Base-by-base conservation (phyloP, 148 eudicot species). In the Spergularia marina region DNA sequence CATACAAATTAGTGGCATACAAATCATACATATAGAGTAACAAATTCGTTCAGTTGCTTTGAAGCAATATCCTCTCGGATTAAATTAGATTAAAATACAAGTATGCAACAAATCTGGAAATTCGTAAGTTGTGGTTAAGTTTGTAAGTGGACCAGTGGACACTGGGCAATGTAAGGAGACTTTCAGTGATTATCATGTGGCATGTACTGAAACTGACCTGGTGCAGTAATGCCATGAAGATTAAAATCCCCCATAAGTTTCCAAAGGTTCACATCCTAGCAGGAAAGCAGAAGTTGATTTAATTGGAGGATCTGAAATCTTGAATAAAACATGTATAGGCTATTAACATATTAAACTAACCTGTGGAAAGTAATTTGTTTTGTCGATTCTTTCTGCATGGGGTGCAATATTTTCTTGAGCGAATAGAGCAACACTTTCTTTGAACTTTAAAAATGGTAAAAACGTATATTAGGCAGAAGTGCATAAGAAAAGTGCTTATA, bases 241-340 rank as follows among this genome's bases (percentile, higher is more conserved):
- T 88, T 90, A 75, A 95, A 95, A 60, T 92, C 98, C 21, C 98
- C 99, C 99, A 95, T 92, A 63, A 89, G 88, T 84, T 92, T 95
- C 99, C 99, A 95, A 56, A 95, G 81, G 72, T 95, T 92, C 61
- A 89, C 88, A 36, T 92, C 94, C 99, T 95, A 87, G 60, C 72
- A 83, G 56, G 68, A 77, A 30, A 73, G 64, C n/a, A 70, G 41
- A 17, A 17, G 2, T 20, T 49, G 34, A 21, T 68, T 20, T 13
- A 57, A 47, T 34, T 56, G 64, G 57, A 17, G 15, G 44, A 60
- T 49, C 52, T 21, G 18, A 69, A 68, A 67, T 18, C 49, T 41
- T 69, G 17, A 10, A 2, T 36, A 55, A 12, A 23, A 58, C 30
- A 60, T 52, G 15, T 17, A 6, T 12, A 12, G 57, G 8, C 10